Evolutionary conservation across 2,329 filamentous ascomycete genomes (phyloP), one percentile per base, ranked within the genome.

Genomic region (Ceratocystis huliohia): DNA sequence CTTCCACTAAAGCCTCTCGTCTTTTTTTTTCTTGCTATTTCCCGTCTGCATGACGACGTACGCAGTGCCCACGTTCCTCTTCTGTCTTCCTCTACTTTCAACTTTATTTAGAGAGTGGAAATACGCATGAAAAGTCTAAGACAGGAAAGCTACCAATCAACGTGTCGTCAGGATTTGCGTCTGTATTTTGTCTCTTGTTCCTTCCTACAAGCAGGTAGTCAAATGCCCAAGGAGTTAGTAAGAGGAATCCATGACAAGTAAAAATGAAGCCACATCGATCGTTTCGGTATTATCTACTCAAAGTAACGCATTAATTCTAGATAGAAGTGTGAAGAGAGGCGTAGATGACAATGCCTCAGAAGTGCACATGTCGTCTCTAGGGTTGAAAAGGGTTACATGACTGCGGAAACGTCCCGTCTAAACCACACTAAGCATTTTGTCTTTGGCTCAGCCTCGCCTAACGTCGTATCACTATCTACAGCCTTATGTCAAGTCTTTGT

Each of bases 311-410:
- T 13, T 13, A 1, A 0, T 37, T 13, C 33, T 37, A 10, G 10
- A 8, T 4, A 37, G 3, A 13, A 37, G 33, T 37, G 10, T 37
- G 1, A 13, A 0, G 33, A 37, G 17, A 20, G n/a, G 10, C 2
- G 1, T 7, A 8, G 46, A 8, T 25, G n/a, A 17, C 22, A 22
- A 20, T 50, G 17, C 4, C 3, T 28, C 20, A 0, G n/a, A 59
- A 59, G 53, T 59, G 5, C 53, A 59, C 28, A 33, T 59, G 53
- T 59, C 53, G 25, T 59, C 28, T 15, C 8, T 59, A 59, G 53
- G 53, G 53, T 59, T 59, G 17, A 2, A 20, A 46, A 22, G 20
- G 45, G 45, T 48, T 50, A n/a, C 37, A 46, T 28, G 5, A 2
- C 17, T 25, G n/a, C 20, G n/a, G 20, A 62, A 22, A 45, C 33